Conservation (phyloP, 2,329 filamentous ascomycete species). For the Microdochium paspali region DNA sequence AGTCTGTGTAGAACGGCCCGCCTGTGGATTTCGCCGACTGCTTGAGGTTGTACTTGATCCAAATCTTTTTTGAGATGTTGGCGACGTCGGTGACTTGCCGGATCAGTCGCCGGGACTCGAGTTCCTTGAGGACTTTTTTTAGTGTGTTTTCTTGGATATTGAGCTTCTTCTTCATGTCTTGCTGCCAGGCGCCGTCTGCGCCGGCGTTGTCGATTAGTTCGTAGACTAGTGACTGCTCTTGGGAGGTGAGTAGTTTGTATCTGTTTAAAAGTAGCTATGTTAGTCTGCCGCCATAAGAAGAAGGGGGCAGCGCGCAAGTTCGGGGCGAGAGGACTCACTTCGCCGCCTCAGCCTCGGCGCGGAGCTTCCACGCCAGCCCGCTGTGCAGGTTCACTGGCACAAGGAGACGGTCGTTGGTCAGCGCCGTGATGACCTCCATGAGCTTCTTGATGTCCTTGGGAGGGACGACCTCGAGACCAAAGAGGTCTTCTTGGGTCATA, state of each 20-base stretch:
- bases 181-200: conserved; percentile 82
- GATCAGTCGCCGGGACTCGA: conserved; percentile 76
- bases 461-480: conserved; percentile 47
- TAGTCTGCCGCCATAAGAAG: too few species aligned
- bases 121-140: conserved; percentile 71
- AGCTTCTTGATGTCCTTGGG: conserved; percentile 45
- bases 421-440: conserved; percentile 43
- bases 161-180: conserved; percentile 69
- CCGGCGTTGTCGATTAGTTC: conserved; percentile 79
- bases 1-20: conserved; percentile 89
- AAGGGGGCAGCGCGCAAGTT: too few species aligned
- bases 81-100: conserved; percentile 87
- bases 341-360: conserved; percentile 48
- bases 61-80: conserved; percentile 87
- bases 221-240: conserved; percentile 80
- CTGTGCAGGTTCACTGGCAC: conserved; percentile 33
- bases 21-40: conserved; percentile 88
- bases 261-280: conserved; percentile 27
- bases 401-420: conserved; percentile 53
- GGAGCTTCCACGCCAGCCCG: conserved; percentile 46
- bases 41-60: conserved; percentile 77
- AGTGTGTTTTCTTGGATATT: conserved; percentile 79
- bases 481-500: conserved; percentile 50
- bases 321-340: conserved; percentile 27
- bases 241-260: conserved; percentile 50